These are phyloP conservation scores for Hirsutella minnesotensis DNA, from an alignment of 2,329 filamentous ascomycete genomes.

Conservation along the genomic window DNA sequence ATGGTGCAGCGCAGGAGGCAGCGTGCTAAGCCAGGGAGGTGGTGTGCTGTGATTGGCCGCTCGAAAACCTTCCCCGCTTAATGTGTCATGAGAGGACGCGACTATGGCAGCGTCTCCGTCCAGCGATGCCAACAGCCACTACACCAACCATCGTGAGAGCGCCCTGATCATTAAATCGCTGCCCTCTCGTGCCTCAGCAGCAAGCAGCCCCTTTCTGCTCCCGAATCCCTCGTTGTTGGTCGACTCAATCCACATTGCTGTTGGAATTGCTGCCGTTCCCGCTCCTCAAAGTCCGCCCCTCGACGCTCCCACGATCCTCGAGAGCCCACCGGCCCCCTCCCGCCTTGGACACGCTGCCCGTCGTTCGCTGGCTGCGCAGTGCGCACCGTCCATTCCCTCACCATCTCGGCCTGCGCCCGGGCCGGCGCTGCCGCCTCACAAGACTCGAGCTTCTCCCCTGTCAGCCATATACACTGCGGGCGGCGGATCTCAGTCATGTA, in stretches of 20 bases:
- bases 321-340: not conserved
- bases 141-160: slow-evolving; percentile 7
- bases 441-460: slow-evolving; percentile 3
- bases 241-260: not conserved
- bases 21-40: slow-evolving; percentile 7
- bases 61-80: slow-evolving; percentile 20
- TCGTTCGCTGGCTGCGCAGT: not conserved
- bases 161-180: not conserved
- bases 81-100: slow-evolving; percentile 23
- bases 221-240: not conserved
- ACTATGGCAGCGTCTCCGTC: not conserved
- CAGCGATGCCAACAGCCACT: slow-evolving; percentile 4
- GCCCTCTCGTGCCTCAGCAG: not conserved
- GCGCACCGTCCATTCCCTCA: not conserved
- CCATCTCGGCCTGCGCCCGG: not conserved
- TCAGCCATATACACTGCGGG: slow-evolving; percentile 14
- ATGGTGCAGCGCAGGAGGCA: slow-evolving; percentile 7
- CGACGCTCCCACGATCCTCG: not conserved
- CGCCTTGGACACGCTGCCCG: not conserved
- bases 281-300: not conserved
- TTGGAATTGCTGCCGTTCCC: not conserved
- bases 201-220: not conserved
- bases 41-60: slow-evolving; percentile 18
- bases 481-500: slow-evolving; percentile 31
- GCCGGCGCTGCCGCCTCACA: not conserved